Evolutionary conservation across 1,284 basidiomycete genomes (phyloP).

Genomic region (Malassezia japonica): DNA sequence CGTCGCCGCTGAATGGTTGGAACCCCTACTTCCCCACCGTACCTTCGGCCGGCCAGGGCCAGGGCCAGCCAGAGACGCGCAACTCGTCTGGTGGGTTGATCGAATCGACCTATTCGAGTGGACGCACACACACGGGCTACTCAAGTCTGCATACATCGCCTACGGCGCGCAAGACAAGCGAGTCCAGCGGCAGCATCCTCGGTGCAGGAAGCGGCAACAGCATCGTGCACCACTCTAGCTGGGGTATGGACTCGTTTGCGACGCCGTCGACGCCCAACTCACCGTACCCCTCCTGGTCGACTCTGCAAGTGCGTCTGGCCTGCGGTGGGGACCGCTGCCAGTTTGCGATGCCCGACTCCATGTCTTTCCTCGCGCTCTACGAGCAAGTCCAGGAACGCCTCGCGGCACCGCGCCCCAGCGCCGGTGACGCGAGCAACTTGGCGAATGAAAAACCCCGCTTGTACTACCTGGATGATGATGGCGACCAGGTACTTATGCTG

Average conservation of each 20-base stretch:
- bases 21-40: conserved; percentile 16
- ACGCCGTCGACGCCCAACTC: not conserved
- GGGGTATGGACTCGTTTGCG: not conserved
- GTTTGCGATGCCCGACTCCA: not conserved
- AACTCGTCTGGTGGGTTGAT: too few species aligned
- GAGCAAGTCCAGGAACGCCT: not conserved
- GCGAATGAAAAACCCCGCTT: not conserved
- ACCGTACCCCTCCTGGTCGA: not conserved
- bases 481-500: conserved; percentile 39
- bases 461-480: conserved; percentile 43
- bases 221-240: too few species aligned
- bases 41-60: too few species aligned
- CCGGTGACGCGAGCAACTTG: not conserved
- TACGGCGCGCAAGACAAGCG: not conserved
- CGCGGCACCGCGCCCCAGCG: not conserved
- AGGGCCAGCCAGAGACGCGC: too few species aligned
- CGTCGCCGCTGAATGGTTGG: conserved; percentile 1
- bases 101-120: too few species aligned
- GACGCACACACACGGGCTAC: not conserved
- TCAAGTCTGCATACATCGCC: not conserved
- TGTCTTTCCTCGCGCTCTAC: not conserved
- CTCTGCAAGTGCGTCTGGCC: not conserved
- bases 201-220: not conserved
- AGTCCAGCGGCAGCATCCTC: not conserved
- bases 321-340: not conserved